These are phyloP conservation scores for Kluyveromyces sp. DNA, from an alignment of 1,139 yeast species.

Conservation along the genomic window DNA sequence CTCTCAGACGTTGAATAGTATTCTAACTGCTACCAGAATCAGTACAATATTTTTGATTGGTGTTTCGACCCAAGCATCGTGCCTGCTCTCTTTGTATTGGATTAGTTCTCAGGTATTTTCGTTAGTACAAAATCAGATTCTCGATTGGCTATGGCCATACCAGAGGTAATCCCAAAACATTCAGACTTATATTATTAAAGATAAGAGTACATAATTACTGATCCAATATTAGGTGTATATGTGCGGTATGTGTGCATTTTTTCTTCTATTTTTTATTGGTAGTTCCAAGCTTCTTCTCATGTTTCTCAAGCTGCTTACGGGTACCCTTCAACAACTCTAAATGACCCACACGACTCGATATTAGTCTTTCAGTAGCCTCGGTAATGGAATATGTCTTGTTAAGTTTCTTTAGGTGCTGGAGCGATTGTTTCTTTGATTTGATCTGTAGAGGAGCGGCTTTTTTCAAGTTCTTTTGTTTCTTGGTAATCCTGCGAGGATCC, in stretches of 20 bases:
- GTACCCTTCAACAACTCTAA: conserved; percentile 85
- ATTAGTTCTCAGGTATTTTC: conserved; percentile 74
- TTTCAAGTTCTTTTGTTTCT: conserved; percentile 48
- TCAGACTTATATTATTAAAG: background rate
- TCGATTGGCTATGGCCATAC: conserved; percentile 60
- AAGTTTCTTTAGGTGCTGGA: conserved; percentile 47
- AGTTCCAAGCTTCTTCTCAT: conserved; percentile 24
- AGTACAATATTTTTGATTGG: conserved; percentile 79
- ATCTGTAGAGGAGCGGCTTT: conserved; percentile 69
- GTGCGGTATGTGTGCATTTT: too few relatives aligned
- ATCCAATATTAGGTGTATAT: too few relatives aligned
- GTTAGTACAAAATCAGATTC: conserved; percentile 60
- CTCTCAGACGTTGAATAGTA: conserved; percentile 32
- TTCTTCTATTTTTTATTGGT: conserved; percentile 1
- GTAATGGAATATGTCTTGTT: conserved; percentile 59
- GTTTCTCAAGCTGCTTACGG: conserved; percentile 71
- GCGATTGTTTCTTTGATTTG: conserved; percentile 51
- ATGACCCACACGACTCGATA: conserved; percentile 92
- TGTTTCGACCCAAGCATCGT: conserved; percentile 76
- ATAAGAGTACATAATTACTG: too few relatives aligned
- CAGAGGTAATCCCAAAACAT: conserved; percentile 9
- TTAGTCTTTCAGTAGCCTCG: conserved; percentile 70
- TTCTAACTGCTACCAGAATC: conserved; percentile 60
- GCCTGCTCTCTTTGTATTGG: conserved; percentile 79
- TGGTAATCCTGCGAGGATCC: conserved; percentile 34